A percentile compares a stretch with the other conserved stretches of the same genome.
phyloP scores from a whole-genome alignment of 768 basidiomycete genomes.

The Leccinellum albellum region DNA sequence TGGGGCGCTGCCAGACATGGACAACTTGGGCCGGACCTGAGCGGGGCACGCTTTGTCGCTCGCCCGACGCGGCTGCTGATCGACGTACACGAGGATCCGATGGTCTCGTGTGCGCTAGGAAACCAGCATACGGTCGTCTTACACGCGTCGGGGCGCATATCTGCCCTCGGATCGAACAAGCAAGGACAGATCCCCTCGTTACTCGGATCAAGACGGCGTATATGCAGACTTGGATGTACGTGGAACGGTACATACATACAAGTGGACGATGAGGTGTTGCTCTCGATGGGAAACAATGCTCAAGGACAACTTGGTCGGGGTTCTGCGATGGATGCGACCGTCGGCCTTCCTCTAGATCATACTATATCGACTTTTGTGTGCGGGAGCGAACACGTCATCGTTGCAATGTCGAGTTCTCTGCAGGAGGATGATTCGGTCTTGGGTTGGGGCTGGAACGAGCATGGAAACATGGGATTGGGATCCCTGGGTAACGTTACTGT shows the following conservation, averaged over 20 bases:
- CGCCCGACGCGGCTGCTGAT: conserved; percentile 35
- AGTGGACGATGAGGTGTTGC: conserved; percentile 26
- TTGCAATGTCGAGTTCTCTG: conserved; percentile 17
- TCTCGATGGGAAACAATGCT: conserved; percentile 50
- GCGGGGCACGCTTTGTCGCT: conserved; percentile 3
- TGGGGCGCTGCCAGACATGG: conserved; percentile 89
- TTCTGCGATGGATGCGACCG: not conserved
- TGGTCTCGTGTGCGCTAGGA: conserved; percentile 40
- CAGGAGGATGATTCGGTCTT: conserved; percentile 45
- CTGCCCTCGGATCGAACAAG: conserved; percentile 63
- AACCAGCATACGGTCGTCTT: conserved; percentile 52
- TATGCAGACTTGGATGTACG: conserved; percentile 51
- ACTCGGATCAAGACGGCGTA: conserved; percentile 23
- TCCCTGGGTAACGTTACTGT: conserved; percentile 48
- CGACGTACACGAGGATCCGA: conserved; percentile 26
- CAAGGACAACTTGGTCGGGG: conserved; percentile 66
- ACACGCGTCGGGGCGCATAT: conserved; percentile 43
- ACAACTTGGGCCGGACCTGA: conserved; percentile 56
- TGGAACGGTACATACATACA: conserved; percentile 77
- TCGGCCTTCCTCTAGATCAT: conserved; percentile 26
- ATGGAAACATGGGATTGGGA: conserved; percentile 83
- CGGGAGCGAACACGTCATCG: conserved; percentile 84
- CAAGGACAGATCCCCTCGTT: conserved; percentile 59
- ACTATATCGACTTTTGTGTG: conserved; percentile 46
- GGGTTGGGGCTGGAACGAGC: conserved; percentile 99